Base-by-base conservation (phyloP, 2,329 filamentous ascomycete genomes). In the Cylindrodendrum hubeiense region DNA sequence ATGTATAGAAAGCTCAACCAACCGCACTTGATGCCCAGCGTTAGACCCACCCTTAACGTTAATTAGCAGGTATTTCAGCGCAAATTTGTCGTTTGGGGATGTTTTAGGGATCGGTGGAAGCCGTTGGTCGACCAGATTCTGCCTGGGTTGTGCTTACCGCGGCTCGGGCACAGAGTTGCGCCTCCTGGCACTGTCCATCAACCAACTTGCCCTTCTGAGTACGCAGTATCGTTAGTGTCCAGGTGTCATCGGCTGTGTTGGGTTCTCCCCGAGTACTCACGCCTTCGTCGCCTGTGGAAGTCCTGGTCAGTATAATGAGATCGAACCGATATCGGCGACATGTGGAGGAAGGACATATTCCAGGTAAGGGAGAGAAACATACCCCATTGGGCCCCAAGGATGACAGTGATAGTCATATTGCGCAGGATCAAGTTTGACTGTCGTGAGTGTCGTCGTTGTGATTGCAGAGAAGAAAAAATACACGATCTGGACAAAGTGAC, bases 361-460 rank as follows among this genome's bases (percentile, higher is more conserved):
- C 60, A 66, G 69, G 53, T 33, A 60, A 64, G 62, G 53, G 55
- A 66, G 26, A 56, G 28, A 68, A 59, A 76, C 77, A 67, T 74
- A 80, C 79, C 79, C 78, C 78, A 81, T 75, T 81, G 79, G 67
- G 78, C 71, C 60, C 79, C 79, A 51, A 80, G 72, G 74, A 79
- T 76, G 46, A 79, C 68, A 15, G 73, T 75, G 68, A 77, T 77
- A 51, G 76, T 69, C 74, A 76, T 76, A 26, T 58, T 64, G 51
- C 39, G 57, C 43, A 41, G 56, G 21, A 49, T 61, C 52, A 49
- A 53, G 51, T 33, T 53, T 61, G 56, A 39, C 37, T 46, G 37
- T 57, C 39, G 56, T 58, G 17, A 46, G 54, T 66, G 30, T 19
- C 37, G 64, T 63, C 37, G 50, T 53, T 66, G 49, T 43, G 54